phyloP scores from a whole-genome alignment of 2,329 filamentous ascomycete genomes.

The Verticillium nonalfalfae region DNA sequence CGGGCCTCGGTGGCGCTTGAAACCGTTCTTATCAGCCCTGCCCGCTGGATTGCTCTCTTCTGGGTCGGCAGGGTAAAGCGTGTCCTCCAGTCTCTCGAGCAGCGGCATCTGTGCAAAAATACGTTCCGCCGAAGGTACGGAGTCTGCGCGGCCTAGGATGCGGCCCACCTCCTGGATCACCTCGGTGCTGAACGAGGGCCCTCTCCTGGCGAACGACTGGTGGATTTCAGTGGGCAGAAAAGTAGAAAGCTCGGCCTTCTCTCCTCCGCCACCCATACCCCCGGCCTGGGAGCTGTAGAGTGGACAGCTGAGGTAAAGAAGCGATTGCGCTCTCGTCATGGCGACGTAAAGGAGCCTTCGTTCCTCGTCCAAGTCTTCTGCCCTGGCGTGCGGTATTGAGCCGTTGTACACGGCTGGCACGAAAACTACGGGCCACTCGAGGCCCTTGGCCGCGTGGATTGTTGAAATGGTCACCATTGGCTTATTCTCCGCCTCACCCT shows the following conservation, averaged over 20 bases:
- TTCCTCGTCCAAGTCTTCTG: conserved; percentile 84
- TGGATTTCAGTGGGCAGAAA: conserved; percentile 53
- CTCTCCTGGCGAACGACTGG: conserved; percentile 46
- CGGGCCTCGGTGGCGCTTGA: background rate
- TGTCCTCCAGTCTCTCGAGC: conserved; percentile 58
- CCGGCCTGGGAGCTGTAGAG: conserved; percentile 52
- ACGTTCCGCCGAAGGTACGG: conserved; percentile 41
- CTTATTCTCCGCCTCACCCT: conserved; percentile 50
- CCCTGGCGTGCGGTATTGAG: conserved; percentile 80
- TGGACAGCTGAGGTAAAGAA: conserved; percentile 82
- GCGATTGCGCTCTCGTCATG: conserved; percentile 85
- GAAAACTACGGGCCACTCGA: conserved; percentile 96
- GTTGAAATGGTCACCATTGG: conserved; percentile 84
- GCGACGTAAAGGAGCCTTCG: conserved; percentile 86
- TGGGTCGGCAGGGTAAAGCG: conserved; percentile 50
- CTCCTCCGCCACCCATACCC: conserved; percentile 49
- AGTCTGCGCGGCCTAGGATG: conserved; percentile 58
- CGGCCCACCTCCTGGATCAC: conserved; percentile 61
- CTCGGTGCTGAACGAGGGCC: conserved; percentile 61
- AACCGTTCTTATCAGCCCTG: conserved; percentile 3
- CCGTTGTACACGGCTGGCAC: conserved; percentile 86
- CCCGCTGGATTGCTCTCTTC: conserved; percentile 8
- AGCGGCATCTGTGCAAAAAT: conserved; percentile 47
- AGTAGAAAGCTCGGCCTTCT: conserved; percentile 47
- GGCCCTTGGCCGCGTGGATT: conserved; percentile 90